These are phyloP conservation scores for Paragyromitra xinjiangensis DNA, from an alignment of 495 filamentous ascomycete genomes.

Conservation along the genomic window DNA sequence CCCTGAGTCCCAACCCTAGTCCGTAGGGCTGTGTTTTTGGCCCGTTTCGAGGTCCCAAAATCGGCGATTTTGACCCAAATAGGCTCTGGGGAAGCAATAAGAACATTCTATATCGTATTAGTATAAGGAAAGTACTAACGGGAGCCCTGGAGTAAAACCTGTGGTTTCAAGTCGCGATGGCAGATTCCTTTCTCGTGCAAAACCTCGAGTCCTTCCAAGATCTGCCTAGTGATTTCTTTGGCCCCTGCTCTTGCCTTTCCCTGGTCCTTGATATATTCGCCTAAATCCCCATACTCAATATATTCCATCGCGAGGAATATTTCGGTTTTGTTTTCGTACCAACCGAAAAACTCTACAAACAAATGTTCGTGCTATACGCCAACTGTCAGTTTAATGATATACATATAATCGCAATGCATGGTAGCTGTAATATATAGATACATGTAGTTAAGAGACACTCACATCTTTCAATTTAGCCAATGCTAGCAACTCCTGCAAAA, in stretches of 20 bases:
- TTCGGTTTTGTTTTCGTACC: slow-evolving; percentile 6
- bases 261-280: not conserved
- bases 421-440: not conserved
- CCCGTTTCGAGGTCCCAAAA: slow-evolving; percentile 1
- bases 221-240: slow-evolving; percentile 1
- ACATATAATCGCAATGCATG: not conserved
- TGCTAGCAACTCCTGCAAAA: not conserved
- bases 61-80: slow-evolving; percentile 4
- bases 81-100: not conserved
- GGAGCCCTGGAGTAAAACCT: not conserved
- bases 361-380: not conserved
- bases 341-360: slow-evolving; percentile 9
- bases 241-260: not conserved
- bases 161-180: too few species aligned
- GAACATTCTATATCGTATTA: slow-evolving; percentile 1
- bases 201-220: not conserved
- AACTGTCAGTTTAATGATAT: not conserved
- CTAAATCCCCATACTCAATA: not conserved
- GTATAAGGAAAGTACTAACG: not conserved
- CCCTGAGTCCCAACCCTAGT: not conserved
- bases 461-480: slow-evolving; percentile 15
- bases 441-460: not conserved
- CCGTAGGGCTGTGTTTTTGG: not conserved
- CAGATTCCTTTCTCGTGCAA: too few species aligned
- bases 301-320: slow-evolving; percentile 13